phyloP scores from a whole-genome alignment of 257 asterid species.

The Cynanchum wilfordii region DNA sequence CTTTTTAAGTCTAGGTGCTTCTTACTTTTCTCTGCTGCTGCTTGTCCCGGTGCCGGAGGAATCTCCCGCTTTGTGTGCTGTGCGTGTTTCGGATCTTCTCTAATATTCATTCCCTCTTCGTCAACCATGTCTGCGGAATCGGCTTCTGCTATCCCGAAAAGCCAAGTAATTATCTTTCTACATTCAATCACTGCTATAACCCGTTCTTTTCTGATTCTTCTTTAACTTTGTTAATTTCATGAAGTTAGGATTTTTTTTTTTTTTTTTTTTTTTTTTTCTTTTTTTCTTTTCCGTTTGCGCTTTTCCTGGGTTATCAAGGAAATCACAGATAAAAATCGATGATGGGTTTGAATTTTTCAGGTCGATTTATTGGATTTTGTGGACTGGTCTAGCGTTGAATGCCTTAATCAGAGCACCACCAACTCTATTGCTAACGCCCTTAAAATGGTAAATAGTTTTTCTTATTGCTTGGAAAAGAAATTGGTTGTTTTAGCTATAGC shows the following conservation, averaged over 20 bases:
- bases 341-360: slow-evolving; percentile 25
- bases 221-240: neutral
- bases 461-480: neutral
- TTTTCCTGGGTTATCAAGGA: neutral
- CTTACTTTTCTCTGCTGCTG: neutral
- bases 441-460: slow-evolving; percentile 42
- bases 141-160: slow-evolving; percentile 45
- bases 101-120: slow-evolving; percentile 5
- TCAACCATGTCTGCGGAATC: slow-evolving; percentile 64
- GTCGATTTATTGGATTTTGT: slow-evolving; percentile 71
- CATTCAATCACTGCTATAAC: neutral
- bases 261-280: too few relatives aligned
- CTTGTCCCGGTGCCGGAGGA: neutral
- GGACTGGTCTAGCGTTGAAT: slow-evolving; percentile 81
- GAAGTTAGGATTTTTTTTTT: neutral
- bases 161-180: slow-evolving; percentile 35
- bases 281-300: too few relatives aligned
- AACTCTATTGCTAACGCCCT: slow-evolving; percentile 65
- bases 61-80: neutral
- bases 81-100: neutral
- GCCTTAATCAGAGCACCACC: slow-evolving; percentile 58
- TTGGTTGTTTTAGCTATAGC: neutral
- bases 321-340: neutral
- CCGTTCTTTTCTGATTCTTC: neutral
- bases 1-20: neutral